Evolutionary conservation across 805 yeast species (phyloP).

Genomic region (Ogataea trehaloabstinens): DNA sequence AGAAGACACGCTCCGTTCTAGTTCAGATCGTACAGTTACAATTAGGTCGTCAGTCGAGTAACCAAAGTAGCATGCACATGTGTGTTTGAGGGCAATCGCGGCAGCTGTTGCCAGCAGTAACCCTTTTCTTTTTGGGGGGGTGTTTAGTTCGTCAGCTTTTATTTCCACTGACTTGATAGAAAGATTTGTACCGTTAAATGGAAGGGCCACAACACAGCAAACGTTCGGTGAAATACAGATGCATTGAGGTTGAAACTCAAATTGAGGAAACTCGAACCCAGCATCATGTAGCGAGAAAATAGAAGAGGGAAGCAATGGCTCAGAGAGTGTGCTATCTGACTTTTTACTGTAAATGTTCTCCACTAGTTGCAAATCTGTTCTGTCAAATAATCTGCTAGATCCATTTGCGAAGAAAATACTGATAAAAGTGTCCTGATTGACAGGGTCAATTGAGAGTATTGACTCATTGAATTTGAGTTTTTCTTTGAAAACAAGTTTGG

Average conservation of each 20-base stretch:
- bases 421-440: slow-evolving; percentile 40
- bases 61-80: slow-evolving; percentile 67
- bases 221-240: slow-evolving; percentile 51
- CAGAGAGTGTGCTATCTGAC: slow-evolving; percentile 3
- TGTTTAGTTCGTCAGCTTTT: slow-evolving; percentile 14
- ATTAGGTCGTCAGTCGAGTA: slow-evolving; percentile 69
- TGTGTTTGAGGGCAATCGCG: slow-evolving; percentile 63
- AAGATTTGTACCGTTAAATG: slow-evolving; percentile 22
- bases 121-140: slow-evolving; percentile 25
- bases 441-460: slow-evolving; percentile 29
- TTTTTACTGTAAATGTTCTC: slow-evolving; percentile 17
- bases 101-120: slow-evolving; percentile 46
- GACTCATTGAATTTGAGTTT: slow-evolving; percentile 27
- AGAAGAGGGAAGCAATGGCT: slow-evolving; percentile 28
- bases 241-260: slow-evolving; percentile 32
- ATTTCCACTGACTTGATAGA: slow-evolving; percentile 22
- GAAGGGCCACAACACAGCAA: slow-evolving; percentile 38
- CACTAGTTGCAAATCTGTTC: slow-evolving; percentile 30
- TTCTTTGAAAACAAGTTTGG: slow-evolving; percentile 20
- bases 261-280: slow-evolving; percentile 49
- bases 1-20: slow-evolving; percentile 28
- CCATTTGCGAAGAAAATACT: slow-evolving; percentile 44
- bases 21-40: slow-evolving; percentile 50
- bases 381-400: slow-evolving; percentile 41
- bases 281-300: slow-evolving; percentile 48